These are phyloP conservation scores for Vigna reflexopilosa DNA, from an alignment of 306 rosid genomes.

Conservation along the genomic window DNA sequence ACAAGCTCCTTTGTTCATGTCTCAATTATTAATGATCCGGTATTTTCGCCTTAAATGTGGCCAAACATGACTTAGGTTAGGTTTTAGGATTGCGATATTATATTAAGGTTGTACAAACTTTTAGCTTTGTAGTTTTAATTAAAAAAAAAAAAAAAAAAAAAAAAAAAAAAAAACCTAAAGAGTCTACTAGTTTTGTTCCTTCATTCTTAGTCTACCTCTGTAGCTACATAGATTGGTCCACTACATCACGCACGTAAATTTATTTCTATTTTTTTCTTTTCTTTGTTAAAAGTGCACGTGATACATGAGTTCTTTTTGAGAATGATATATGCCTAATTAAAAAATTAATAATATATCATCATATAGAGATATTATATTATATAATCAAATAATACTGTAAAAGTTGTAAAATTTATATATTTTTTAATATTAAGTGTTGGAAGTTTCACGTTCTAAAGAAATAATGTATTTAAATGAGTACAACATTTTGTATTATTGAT, in stretches of 20 bases:
- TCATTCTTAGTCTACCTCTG: not conserved
- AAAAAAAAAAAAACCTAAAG: not conserved
- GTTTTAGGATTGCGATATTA: conserved; percentile 3
- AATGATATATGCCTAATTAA: not conserved
- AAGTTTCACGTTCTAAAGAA: too few relatives aligned
- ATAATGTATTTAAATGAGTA: too few relatives aligned
- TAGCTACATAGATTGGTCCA: conserved; percentile 9
- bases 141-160: not conserved
- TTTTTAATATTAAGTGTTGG: too few relatives aligned
- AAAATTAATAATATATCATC: too few relatives aligned
- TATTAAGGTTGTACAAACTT: conserved; percentile 4
- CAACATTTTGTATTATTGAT: accelerated
- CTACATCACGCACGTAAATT: not conserved
- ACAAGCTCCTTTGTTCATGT: not conserved
- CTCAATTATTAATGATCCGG: not conserved
- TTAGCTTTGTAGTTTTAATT: not conserved
- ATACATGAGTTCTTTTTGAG: conserved; percentile 4
- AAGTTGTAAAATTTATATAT: too few relatives aligned
- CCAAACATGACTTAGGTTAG: conserved; percentile 8
- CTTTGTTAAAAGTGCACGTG: not conserved
- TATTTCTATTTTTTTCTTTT: too few relatives aligned
- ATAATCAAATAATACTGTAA: too few relatives aligned
- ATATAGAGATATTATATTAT: too few relatives aligned
- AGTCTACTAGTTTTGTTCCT: not conserved
- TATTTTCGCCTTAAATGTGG: conserved; percentile 13